These are phyloP conservation scores for Amauroascus niger DNA, from an alignment of 2,329 filamentous ascomycete species.

Conservation along the genomic window DNA sequence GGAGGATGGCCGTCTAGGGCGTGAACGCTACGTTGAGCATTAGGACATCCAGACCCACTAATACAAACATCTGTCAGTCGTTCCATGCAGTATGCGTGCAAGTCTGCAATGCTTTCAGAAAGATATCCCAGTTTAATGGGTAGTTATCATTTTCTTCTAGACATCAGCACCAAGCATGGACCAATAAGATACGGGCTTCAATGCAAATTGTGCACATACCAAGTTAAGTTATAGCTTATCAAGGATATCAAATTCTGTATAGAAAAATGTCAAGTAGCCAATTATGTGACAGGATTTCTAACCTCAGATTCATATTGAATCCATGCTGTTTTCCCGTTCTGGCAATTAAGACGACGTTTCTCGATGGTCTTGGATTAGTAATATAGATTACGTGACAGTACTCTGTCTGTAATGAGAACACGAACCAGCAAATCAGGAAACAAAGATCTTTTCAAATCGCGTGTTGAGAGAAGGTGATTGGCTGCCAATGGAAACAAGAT, in stretches of 20 bases:
- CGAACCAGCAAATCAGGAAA: not conserved
- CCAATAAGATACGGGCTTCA: not conserved
- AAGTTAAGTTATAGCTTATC: not conserved
- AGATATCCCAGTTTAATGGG: too few species aligned
- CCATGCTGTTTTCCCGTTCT: not conserved
- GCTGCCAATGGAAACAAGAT: not conserved
- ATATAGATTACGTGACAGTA: not conserved
- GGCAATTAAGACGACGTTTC: not conserved
- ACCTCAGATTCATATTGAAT: not conserved
- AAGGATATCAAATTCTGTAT: not conserved
- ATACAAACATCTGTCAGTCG: not conserved
- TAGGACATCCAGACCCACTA: not conserved
- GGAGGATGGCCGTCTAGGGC: too few species aligned
- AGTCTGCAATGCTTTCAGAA: too few species aligned
- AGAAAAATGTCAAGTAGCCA: not conserved
- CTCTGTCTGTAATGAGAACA: not conserved
- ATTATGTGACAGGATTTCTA: conserved; percentile 18
- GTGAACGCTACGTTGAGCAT: not conserved
- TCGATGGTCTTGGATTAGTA: not conserved
- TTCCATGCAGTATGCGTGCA: not conserved
- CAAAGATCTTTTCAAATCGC: not conserved
- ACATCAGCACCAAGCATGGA: not conserved
- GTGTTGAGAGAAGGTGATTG: not conserved
- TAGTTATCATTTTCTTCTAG: not conserved
- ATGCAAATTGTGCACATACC: not conserved